Evolutionary conservation across 768 basidiomycete genomes (phyloP).

Genomic region (Gymnopilus dilepis): DNA sequence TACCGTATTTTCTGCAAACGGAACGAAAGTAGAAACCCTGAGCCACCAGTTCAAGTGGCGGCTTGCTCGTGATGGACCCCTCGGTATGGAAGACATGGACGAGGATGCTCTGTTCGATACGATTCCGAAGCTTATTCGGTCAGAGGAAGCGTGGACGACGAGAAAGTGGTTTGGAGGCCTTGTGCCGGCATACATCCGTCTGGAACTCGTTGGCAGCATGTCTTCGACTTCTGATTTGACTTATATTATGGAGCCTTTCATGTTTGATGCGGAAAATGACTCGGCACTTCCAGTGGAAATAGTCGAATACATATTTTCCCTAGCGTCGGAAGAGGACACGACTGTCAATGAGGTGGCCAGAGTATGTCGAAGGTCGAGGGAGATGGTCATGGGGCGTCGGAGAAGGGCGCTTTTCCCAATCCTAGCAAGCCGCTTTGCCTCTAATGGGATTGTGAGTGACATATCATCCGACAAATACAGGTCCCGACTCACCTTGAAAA

Average conservation of each 20-base stretch:
- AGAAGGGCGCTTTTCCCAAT: not conserved
- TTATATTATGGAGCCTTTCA: not conserved
- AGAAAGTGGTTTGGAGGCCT: constrained; percentile 7
- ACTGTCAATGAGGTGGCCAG: not conserved
- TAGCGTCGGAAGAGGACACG: not conserved
- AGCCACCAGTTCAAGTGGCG: constrained; percentile 13
- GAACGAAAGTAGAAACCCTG: not conserved
- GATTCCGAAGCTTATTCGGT: constrained; percentile 14
- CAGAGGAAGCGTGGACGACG: constrained; percentile 13
- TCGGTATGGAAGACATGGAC: constrained; percentile 15
- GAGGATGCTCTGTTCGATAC: constrained; percentile 6
- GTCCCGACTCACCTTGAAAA: not conserved
- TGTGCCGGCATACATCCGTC: constrained; percentile 15
- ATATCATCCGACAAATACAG: not conserved
- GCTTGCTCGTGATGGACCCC: constrained; percentile 12
- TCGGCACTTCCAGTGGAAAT: constrained; percentile 5
- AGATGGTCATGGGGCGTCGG: constrained; percentile 6
- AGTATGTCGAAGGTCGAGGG: constrained; percentile 11
- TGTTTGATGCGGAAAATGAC: not conserved
- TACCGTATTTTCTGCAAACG: not conserved
- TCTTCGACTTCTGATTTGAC: not conserved
- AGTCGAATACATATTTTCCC: constrained; percentile 6
- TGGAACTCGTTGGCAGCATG: not conserved
- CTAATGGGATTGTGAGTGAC: constrained; percentile 2
- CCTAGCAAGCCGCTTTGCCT: constrained; percentile 2